Percentiles rank a stretch among this genome's conserved stretches.
phyloP scores from a whole-genome alignment of 1,284 basidiomycete genomes.

The Trichosporon sp. region DNA sequence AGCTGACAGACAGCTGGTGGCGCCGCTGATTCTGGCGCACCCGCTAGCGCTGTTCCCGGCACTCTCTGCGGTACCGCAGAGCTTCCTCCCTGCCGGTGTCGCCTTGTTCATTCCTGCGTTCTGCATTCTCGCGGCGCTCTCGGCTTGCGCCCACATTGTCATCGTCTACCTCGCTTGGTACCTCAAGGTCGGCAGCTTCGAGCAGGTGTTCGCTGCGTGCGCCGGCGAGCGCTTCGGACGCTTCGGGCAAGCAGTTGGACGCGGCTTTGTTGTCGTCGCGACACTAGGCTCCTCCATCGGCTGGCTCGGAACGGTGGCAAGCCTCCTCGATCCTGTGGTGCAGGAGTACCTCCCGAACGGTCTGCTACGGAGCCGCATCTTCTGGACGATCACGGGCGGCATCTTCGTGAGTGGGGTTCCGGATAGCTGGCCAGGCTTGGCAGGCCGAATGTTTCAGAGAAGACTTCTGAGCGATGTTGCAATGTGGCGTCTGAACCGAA shows the following conservation, averaged over 20 bases:
- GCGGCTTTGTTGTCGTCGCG: constrained; percentile 44
- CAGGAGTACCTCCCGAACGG: constrained; percentile 39
- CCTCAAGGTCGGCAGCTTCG: constrained; percentile 54
- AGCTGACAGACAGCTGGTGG: constrained; percentile 44
- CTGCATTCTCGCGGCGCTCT: constrained; percentile 46
- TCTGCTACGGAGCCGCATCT: constrained; percentile 40
- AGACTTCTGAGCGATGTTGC: not conserved
- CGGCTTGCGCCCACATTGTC: constrained; percentile 55
- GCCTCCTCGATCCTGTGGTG: constrained; percentile 46
- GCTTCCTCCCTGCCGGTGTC: constrained; percentile 55
- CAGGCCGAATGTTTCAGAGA: not conserved
- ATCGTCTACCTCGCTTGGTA: constrained; percentile 57
- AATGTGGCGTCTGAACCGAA: not conserved
- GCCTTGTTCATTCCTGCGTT: constrained; percentile 55
- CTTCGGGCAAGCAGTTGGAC: constrained; percentile 47
- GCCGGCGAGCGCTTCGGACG: constrained; percentile 45
- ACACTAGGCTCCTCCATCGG: constrained; percentile 47
- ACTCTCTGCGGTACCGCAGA: constrained; percentile 49
- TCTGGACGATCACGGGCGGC: constrained; percentile 50
- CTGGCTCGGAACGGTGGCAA: constrained; percentile 48
- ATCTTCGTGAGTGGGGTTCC: constrained; percentile 35
- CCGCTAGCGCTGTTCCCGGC: constrained; percentile 54
- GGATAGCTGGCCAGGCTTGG: not conserved
- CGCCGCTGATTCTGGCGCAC: constrained; percentile 53
- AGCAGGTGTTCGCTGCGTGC: constrained; percentile 51